Percentiles rank a stretch among this genome's conserved stretches.
phyloP scores from a whole-genome alignment of 2,329 filamentous ascomycete species.

The Aspergillus pseudoterreus region DNA sequence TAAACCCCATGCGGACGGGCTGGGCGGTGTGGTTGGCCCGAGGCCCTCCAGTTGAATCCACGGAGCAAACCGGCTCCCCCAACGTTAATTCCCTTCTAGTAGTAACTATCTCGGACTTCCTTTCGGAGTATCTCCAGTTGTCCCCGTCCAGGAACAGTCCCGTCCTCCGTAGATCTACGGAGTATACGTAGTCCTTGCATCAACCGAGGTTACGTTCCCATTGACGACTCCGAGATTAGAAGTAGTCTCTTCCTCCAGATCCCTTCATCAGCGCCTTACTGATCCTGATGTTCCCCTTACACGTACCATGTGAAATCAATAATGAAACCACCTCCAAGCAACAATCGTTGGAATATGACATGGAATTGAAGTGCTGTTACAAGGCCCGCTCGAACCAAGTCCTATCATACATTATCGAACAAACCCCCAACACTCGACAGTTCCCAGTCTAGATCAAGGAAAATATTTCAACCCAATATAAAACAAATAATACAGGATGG shows the following conservation, averaged over 20 bases:
- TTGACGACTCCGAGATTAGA: background rate
- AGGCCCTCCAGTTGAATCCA: slow-evolving; percentile 15
- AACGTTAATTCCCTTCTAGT: slow-evolving; percentile 8
- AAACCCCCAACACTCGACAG: slow-evolving; percentile 28
- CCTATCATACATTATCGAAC: slow-evolving; percentile 38
- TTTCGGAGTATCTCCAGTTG: background rate
- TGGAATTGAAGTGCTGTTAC: slow-evolving; percentile 31
- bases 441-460: slow-evolving; percentile 18
- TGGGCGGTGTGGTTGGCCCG: slow-evolving; percentile 14
- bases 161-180: background rate
- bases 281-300: too few relatives aligned
- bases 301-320: background rate
- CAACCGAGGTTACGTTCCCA: background rate
- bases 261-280: background rate
- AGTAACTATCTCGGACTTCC: background rate
- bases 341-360: background rate
- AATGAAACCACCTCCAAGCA: background rate
- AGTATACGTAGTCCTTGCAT: background rate
- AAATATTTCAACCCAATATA: slow-evolving; percentile 3
- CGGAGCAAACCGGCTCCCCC: slow-evolving; percentile 20
- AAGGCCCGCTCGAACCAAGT: slow-evolving; percentile 38
- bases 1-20: slow-evolving; percentile 6
- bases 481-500: slow-evolving; percentile 21
- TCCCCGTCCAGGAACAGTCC: background rate
- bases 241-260: background rate